A percentile compares a stretch with the other conserved stretches of the same genome.
phyloP scores from a whole-genome alignment of 306 rosid genomes.

The Inga oerstediana region DNA sequence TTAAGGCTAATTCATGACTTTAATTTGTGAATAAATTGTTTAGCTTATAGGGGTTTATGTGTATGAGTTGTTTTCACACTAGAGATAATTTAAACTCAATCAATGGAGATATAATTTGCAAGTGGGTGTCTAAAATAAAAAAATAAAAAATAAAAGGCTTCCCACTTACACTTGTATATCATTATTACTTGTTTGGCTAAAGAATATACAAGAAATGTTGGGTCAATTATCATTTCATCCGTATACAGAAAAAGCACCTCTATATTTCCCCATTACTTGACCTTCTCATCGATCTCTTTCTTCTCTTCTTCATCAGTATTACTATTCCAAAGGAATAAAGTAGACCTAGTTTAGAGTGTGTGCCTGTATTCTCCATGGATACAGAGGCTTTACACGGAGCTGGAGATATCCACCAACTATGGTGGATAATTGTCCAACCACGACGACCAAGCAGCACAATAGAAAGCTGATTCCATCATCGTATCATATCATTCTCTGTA shows the following conservation, averaged over 20 bases:
- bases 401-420: conserved; percentile 19
- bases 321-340: background rate
- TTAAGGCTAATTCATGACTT: background rate
- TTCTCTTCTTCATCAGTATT: background rate
- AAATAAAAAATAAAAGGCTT: conserved; percentile 21
- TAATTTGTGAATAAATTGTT: background rate
- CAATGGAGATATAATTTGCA: background rate
- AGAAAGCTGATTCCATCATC: conserved; percentile 17
- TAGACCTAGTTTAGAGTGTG: background rate
- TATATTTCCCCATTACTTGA: conserved; percentile 20
- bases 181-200: conserved; percentile 57
- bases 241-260: conserved; percentile 19
- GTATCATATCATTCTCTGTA: background rate
- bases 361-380: conserved; percentile 28
- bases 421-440: conserved; percentile 35
- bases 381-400: conserved; percentile 6
- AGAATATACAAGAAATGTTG: conserved; percentile 23
- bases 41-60: background rate
- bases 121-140: background rate
- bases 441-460: conserved; percentile 13
- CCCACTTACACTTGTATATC: conserved; percentile 39
- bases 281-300: background rate
- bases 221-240: conserved; percentile 33
- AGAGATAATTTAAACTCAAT: background rate
- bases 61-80: background rate